phyloP scores from a whole-genome alignment of 352 stramenopile genomes.

The Elongisporangium senticosum region DNA sequence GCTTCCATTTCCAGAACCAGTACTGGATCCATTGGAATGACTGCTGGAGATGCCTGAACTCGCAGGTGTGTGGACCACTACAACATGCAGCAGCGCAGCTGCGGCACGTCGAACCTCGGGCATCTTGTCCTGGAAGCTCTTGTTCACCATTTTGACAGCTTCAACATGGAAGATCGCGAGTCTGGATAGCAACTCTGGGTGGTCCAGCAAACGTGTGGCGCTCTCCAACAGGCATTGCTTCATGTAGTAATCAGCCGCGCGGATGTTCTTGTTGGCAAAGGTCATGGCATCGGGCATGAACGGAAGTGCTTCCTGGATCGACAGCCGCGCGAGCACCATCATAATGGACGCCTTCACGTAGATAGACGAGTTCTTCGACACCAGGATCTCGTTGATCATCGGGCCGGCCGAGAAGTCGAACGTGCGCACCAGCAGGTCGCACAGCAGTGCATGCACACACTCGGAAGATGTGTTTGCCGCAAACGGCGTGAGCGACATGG shows the following conservation, averaged over 20 bases:
- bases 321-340: constrained; percentile 60
- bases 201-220: constrained; percentile 50
- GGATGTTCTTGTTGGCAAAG: constrained; percentile 54
- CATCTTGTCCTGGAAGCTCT: constrained; percentile 68
- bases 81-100: constrained; percentile 52
- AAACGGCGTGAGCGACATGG: constrained; percentile 48
- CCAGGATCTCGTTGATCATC: constrained; percentile 48
- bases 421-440: constrained; percentile 58
- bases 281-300: constrained; percentile 64
- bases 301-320: constrained; percentile 45
- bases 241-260: constrained; percentile 69
- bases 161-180: constrained; percentile 50
- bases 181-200: constrained; percentile 9
- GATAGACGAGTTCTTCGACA: constrained; percentile 46
- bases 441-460: constrained; percentile 59
- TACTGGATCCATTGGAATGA: constrained; percentile 1
- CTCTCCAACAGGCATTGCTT: constrained; percentile 74
- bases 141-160: constrained; percentile 65
- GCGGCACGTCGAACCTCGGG: constrained; percentile 65
- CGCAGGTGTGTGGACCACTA: constrained; percentile 46
- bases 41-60: constrained; percentile 6
- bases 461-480: constrained; percentile 44
- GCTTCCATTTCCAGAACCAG: constrained; percentile 10
- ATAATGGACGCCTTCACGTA: constrained; percentile 66
- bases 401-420: constrained; percentile 70